Evolutionary conservation across 345 rosid species (phyloP).

Genomic region (Eucalyptus globulus): DNA sequence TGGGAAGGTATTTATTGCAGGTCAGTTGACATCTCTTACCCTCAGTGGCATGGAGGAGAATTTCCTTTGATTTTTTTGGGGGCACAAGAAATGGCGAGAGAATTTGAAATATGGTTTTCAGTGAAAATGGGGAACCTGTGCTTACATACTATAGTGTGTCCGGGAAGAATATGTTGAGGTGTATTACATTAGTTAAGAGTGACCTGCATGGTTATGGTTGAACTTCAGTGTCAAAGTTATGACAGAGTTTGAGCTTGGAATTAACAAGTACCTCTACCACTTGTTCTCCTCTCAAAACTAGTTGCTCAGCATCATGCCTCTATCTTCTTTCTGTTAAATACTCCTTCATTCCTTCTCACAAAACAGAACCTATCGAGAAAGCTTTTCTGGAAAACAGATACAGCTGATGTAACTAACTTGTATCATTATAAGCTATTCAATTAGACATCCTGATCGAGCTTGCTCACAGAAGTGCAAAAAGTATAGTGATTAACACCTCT

Average conservation of each 20-base stretch:
- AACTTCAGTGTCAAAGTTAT: background rate
- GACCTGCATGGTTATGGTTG: background rate
- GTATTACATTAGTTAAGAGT: background rate
- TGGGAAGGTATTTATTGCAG: conserved; percentile 87
- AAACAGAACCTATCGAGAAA: background rate
- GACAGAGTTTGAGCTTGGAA: background rate
- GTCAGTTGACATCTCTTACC: conserved; percentile 12
- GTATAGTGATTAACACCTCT: background rate
- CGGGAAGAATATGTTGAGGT: background rate
- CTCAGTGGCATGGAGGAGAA: background rate
- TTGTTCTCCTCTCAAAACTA: background rate
- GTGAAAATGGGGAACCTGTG: background rate
- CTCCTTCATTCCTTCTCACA: background rate
- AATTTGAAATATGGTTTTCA: background rate
- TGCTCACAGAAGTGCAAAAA: background rate
- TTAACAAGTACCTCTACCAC: background rate
- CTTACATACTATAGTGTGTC: background rate
- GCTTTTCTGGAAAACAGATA: background rate
- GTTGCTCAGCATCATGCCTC: background rate
- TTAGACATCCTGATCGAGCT: background rate
- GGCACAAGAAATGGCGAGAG: background rate
- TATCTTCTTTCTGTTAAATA: background rate
- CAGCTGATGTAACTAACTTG: background rate
- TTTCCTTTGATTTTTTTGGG: background rate
- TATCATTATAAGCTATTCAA: background rate